Conservation (phyloP, 1,284 basidiomycete species). For the Taiwanofungus camphoratus region DNA sequence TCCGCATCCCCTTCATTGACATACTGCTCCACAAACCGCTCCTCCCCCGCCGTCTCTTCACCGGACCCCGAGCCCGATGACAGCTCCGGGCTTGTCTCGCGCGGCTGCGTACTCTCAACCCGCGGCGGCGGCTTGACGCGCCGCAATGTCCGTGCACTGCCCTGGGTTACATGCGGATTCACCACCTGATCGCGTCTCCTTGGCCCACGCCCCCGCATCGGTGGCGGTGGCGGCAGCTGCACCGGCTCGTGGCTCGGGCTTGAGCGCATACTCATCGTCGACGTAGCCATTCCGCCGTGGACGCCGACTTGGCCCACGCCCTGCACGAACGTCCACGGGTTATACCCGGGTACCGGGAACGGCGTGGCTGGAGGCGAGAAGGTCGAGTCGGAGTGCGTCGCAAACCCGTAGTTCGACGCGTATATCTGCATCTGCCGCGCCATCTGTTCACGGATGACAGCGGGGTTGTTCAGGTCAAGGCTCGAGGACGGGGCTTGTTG, state of each 20-base stretch:
- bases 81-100: slow-evolving; percentile 71
- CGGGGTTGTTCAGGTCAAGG: slow-evolving; percentile 45
- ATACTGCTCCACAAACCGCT: slow-evolving; percentile 39
- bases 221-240: slow-evolving; percentile 41
- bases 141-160: slow-evolving; percentile 17
- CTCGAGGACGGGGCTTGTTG: slow-evolving; percentile 38
- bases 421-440: slow-evolving; percentile 71
- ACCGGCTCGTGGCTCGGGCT: slow-evolving; percentile 74
- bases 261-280: slow-evolving; percentile 54
- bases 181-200: slow-evolving; percentile 32
- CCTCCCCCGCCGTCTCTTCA: slow-evolving; percentile 54
- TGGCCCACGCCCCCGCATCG: slow-evolving; percentile 29
- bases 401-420: slow-evolving; percentile 60
- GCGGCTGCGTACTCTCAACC: slow-evolving; percentile 74
- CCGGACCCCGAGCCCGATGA: slow-evolving; percentile 39
- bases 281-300: slow-evolving; percentile 20
- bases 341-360: slow-evolving; percentile 52
- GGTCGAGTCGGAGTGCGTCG: slow-evolving; percentile 57
- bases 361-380: slow-evolving; percentile 69
- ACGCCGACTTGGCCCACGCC: slow-evolving; percentile 29
- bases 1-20: slow-evolving; percentile 23
- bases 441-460: slow-evolving; percentile 58
- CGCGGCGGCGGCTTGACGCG: slow-evolving; percentile 58
- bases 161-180: slow-evolving; percentile 32
- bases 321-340: slow-evolving; percentile 63